Conservation (phyloP, 192 early-diverging fungal genomes). For the Gaertneriomyces semiglobifer region DNA sequence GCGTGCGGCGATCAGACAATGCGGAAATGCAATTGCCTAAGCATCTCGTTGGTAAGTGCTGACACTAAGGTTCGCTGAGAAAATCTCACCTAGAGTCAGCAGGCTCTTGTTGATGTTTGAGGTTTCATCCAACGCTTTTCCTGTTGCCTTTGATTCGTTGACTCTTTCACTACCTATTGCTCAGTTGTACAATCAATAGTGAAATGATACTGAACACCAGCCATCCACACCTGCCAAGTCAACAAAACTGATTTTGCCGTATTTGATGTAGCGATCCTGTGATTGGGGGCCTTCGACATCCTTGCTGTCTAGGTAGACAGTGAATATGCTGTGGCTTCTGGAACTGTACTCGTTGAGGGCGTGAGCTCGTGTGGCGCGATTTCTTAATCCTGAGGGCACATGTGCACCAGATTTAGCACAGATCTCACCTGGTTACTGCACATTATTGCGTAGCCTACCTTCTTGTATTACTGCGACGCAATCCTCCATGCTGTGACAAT, state of each 20-base stretch:
- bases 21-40: conserved; percentile 54
- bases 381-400: conserved; percentile 37
- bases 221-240: conserved; percentile 49
- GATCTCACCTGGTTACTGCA: too few relatives aligned
- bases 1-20: conserved; percentile 41
- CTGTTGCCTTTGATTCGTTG: conserved; percentile 46
- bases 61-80: background rate
- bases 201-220: background rate
- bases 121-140: conserved; percentile 49
- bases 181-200: background rate
- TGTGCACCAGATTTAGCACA: too few relatives aligned
- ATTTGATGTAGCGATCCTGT: conserved; percentile 10
- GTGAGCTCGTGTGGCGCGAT: conserved; percentile 53
- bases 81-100: conserved; percentile 44
- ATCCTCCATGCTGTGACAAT: conserved; percentile 50
- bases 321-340: conserved; percentile 53
- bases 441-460: conserved; percentile 24
- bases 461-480: conserved; percentile 54
- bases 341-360: conserved; percentile 55
- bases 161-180: conserved; percentile 55
- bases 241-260: conserved; percentile 58
- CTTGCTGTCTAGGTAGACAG: conserved; percentile 45
- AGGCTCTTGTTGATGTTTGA: conserved; percentile 57
- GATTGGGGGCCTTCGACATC: conserved; percentile 18
- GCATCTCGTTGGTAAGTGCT: background rate